phyloP scores from a whole-genome alignment of 2,329 filamentous ascomycete genomes.

The Neofusicoccum cordaticola region DNA sequence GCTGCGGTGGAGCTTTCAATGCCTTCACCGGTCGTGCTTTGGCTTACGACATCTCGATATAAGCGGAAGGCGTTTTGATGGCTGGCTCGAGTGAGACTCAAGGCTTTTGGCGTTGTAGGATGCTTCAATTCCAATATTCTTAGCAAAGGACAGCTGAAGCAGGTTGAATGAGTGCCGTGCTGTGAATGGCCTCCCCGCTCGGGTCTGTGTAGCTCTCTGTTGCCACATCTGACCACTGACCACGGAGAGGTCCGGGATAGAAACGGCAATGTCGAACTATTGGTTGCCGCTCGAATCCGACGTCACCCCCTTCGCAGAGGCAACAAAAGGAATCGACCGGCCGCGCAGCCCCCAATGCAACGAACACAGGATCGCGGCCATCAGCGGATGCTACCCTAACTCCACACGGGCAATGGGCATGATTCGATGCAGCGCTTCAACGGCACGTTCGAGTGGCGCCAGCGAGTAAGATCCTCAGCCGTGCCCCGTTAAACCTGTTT shows the following conservation, averaged over 20 bases:
- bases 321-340: background rate
- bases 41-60: background rate
- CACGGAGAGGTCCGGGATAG: background rate
- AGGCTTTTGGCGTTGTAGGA: background rate
- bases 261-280: background rate
- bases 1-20: background rate
- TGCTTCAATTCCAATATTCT: background rate
- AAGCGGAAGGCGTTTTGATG: background rate
- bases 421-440: constrained; percentile 6
- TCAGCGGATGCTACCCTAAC: constrained; percentile 1
- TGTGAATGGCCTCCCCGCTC: background rate
- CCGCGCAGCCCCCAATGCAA: background rate
- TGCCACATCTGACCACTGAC: constrained; percentile 7
- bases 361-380: background rate
- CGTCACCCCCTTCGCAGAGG: background rate
- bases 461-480: constrained; percentile 4
- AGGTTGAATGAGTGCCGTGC: background rate
- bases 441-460: constrained; percentile 4
- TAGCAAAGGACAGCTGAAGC: background rate
- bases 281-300: constrained; percentile 2
- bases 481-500: constrained; percentile 14
- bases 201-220: background rate
- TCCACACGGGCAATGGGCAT: background rate
- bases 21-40: background rate
- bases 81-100: background rate